phyloP scores from a whole-genome alignment of 108 stramenopile species.

The Fragilaria radians region DNA sequence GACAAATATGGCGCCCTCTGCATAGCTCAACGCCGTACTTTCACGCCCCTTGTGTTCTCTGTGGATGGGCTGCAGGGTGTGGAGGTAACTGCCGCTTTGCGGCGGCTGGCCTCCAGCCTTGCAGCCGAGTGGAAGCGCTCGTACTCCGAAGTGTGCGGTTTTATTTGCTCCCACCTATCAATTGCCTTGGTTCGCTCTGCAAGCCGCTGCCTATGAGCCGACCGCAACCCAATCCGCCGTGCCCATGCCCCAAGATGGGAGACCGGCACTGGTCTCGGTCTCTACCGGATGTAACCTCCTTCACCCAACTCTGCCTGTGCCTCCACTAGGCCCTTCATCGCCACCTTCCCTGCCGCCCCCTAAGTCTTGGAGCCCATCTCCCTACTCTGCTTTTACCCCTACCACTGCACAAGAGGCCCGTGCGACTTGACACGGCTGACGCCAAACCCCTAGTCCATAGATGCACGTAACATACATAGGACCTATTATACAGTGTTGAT shows the following conservation, averaged over 20 bases:
- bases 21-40: slow-evolving; percentile 9
- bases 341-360: no score
- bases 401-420: no score
- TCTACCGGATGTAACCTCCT: background rate
- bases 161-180: background rate
- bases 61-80: slow-evolving; percentile 25
- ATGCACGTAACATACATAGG: no score
- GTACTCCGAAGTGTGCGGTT: slow-evolving; percentile 1
- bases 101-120: background rate
- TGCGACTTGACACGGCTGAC: no score
- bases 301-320: no score
- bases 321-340: no score
- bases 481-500: no score
- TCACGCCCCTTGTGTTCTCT: slow-evolving; percentile 26
- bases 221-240: background rate
- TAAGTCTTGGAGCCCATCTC: no score
- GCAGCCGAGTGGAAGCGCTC: background rate
- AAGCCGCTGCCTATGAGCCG: background rate
- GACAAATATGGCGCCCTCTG: slow-evolving; percentile 21
- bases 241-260: background rate
- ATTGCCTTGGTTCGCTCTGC: background rate
- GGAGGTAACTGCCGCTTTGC: slow-evolving; percentile 9
- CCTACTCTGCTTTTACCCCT: no score
- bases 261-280: background rate
- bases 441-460: no score